Conservation (phyloP, 2,329 filamentous ascomycete genomes). For the Bipolaris victoriae region DNA sequence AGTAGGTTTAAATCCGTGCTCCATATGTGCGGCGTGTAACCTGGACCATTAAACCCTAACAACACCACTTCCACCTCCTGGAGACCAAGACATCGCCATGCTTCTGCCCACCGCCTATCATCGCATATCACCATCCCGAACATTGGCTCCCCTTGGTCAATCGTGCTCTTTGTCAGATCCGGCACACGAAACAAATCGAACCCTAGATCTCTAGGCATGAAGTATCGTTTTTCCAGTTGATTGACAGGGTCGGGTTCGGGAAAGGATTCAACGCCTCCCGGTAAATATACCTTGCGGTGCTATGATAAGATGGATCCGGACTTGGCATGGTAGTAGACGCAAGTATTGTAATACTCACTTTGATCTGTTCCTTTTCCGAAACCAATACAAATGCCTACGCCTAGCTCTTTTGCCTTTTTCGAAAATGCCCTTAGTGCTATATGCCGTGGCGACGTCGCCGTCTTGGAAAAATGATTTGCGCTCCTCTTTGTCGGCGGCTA, state of each 20-base stretch:
- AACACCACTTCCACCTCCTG: conserved; percentile 54
- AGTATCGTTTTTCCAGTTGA: conserved; percentile 63
- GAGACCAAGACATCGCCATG: conserved; percentile 59
- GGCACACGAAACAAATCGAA: conserved; percentile 48
- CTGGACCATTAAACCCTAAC: conserved; percentile 54
- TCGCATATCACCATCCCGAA: conserved; percentile 63
- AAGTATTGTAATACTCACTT: conserved; percentile 40
- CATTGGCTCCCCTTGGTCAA: conserved; percentile 55
- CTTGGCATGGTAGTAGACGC: conserved; percentile 28
- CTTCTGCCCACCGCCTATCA: conserved; percentile 60
- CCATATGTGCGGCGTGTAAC: conserved; percentile 54
- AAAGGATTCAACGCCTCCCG: conserved; percentile 27
- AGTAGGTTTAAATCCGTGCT: conserved; percentile 12
- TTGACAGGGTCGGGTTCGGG: conserved; percentile 54
- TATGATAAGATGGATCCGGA: conserved; percentile 26
- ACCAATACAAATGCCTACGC: conserved; percentile 60
- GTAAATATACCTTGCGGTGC: conserved; percentile 29
- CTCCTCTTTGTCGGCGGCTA: conserved; percentile 53
- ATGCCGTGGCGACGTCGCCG: conserved; percentile 48
- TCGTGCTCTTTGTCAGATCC: conserved; percentile 21
- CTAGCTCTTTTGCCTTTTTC: conserved; percentile 53
- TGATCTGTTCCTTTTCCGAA: conserved; percentile 57
- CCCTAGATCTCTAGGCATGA: conserved; percentile 58
- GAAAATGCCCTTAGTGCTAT: conserved; percentile 56
- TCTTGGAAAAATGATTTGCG: conserved; percentile 59